Percentiles rank a stretch among this genome's conserved stretches.
phyloP scores from a whole-genome alignment of 1,284 basidiomycete species.

The Bondarzewia mesenterica region DNA sequence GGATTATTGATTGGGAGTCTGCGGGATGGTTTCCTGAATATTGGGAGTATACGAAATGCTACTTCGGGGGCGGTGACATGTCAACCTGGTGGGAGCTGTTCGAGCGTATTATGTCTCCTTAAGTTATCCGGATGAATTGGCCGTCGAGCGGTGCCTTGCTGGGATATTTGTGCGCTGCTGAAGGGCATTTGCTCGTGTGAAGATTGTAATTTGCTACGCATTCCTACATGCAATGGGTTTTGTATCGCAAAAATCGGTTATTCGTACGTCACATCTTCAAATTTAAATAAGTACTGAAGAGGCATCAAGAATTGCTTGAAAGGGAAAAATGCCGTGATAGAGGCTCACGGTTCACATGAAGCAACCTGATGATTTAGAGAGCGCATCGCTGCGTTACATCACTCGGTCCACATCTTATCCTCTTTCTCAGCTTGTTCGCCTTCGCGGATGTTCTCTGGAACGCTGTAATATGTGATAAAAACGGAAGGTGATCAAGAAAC shows the following conservation, averaged over 20 bases:
- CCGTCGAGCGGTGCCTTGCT: not conserved
- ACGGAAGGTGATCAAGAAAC: too few species aligned
- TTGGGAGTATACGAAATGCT: not conserved
- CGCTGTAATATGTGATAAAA: too few species aligned
- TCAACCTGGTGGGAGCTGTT: not conserved
- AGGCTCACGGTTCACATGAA: constrained; percentile 43
- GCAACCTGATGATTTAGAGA: constrained; percentile 30
- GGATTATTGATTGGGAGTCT: not conserved
- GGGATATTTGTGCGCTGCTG: too few species aligned
- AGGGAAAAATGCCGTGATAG: constrained; percentile 39
- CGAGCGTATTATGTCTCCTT: not conserved
- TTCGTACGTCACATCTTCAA: constrained; percentile 23
- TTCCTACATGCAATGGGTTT: constrained; percentile 32
- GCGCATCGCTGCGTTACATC: constrained; percentile 22
- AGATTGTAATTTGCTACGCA: constrained; percentile 26
- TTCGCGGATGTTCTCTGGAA: not conserved
- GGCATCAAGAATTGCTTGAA: not conserved
- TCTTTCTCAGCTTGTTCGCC: constrained; percentile 33
- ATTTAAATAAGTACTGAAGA: not conserved
- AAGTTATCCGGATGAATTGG: not conserved
- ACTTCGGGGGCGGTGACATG: not conserved
- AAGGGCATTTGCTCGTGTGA: too few species aligned
- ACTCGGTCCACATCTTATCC: constrained; percentile 31
- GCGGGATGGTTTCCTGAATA: not conserved
- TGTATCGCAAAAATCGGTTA: constrained; percentile 48